These are phyloP conservation scores for Solanum piurae DNA, from an alignment of 257 asterid genomes.

Conservation along the genomic window DNA sequence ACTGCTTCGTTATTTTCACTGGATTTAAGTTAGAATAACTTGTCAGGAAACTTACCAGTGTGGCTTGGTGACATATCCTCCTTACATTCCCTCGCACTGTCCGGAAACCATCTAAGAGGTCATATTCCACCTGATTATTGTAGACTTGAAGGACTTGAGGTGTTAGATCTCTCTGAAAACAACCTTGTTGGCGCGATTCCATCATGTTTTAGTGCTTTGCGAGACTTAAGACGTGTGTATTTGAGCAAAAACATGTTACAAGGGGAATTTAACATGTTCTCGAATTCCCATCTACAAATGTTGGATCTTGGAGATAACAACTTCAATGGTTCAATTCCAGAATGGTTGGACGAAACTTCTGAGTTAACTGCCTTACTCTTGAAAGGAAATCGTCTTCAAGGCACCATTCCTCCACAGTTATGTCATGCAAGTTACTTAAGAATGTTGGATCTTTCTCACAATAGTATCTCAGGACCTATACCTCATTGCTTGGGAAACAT, in stretches of 20 bases:
- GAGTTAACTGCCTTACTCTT: not conserved
- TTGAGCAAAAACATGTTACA: not conserved
- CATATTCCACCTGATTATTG: not conserved
- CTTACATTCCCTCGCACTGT: not conserved
- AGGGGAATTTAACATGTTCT: not conserved
- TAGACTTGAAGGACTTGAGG: not conserved
- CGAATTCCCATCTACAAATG: not conserved
- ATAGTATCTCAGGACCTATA: not conserved
- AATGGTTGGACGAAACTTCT: not conserved
- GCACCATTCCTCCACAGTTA: not conserved
- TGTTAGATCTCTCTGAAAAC: not conserved
- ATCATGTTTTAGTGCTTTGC: not conserved
- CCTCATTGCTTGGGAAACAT: not conserved
- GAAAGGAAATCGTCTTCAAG: not conserved
- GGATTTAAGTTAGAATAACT: not conserved
- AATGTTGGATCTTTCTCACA: not conserved
- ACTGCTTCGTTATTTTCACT: not conserved
- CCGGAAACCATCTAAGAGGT: not conserved
- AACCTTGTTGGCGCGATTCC: not conserved
- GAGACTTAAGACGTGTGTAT: not conserved
- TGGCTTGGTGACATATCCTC: not conserved
- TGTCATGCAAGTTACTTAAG: not conserved
- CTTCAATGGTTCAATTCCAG: not conserved
- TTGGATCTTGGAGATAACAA: not conserved
- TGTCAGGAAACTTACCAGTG: not conserved